Evolutionary conservation across 1,284 basidiomycete species (phyloP).

Genomic region (Heterobasidion annosum): DNA sequence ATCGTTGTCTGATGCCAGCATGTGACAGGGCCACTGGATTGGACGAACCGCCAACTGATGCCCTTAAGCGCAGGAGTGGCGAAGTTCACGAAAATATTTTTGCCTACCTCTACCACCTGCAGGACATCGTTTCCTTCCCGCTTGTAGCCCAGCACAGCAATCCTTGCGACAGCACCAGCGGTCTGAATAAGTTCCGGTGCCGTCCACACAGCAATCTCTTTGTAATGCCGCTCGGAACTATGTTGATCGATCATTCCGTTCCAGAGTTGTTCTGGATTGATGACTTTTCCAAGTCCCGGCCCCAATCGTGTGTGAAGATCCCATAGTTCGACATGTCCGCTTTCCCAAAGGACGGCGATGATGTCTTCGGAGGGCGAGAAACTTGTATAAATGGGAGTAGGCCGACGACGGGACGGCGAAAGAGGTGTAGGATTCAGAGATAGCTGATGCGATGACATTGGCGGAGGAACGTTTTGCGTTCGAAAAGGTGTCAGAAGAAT

Average conservation of each 20-base stretch:
- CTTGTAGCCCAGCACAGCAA: conserved; percentile 7
- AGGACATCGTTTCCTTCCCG: conserved; percentile 5
- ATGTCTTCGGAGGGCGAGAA: conserved; percentile 28
- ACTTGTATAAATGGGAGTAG: too few species aligned
- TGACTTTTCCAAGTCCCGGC: conserved; percentile 53
- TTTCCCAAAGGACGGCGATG: conserved; percentile 64
- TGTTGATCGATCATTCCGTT: conserved; percentile 16
- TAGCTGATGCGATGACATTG: conserved; percentile 54
- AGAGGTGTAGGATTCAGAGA: too few species aligned
- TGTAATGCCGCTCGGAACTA: conserved; percentile 1
- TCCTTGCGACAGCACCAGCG: conserved; percentile 8
- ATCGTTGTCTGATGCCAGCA: conserved; percentile 9
- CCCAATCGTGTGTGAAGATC: conserved; percentile 54
- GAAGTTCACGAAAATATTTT: background rate
- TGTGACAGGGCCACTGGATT: conserved; percentile 1
- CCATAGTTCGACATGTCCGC: conserved; percentile 59
- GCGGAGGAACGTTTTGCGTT: conserved; percentile 90
- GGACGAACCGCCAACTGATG: conserved; percentile 9
- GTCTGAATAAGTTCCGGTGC: background rate
- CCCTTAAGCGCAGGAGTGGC: conserved; percentile 2
- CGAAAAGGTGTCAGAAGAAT: conserved; percentile 89
- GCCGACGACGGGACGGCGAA: too few species aligned
- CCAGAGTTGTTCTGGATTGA: conserved; percentile 51
- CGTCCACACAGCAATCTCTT: conserved; percentile 29
- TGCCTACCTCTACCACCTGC: conserved; percentile 3